These are phyloP conservation scores for Zelopaecilomyces penicillatus DNA, from an alignment of 2,329 filamentous ascomycete genomes.

Conservation along the genomic window DNA sequence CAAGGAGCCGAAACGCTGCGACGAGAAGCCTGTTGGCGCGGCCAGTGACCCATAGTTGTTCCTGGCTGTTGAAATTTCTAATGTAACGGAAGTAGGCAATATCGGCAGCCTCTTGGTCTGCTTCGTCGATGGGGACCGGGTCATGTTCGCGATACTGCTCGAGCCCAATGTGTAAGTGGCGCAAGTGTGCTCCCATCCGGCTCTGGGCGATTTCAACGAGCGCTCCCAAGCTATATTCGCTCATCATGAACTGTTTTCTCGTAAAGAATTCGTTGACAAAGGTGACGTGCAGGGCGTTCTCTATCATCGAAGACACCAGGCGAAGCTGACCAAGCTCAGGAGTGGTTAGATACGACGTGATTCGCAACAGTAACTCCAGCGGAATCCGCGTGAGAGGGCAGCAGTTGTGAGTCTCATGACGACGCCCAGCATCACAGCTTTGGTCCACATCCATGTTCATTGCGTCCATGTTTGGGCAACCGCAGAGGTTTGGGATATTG, in stretches of 20 bases:
- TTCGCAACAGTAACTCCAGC: slow-evolving; percentile 49
- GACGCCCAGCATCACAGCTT: too few species aligned
- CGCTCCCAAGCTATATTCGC: slow-evolving; percentile 45
- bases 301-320: slow-evolving; percentile 44
- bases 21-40: slow-evolving; percentile 44
- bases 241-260: slow-evolving; percentile 58
- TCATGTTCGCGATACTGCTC: slow-evolving; percentile 15
- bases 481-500: too few species aligned
- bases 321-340: slow-evolving; percentile 47
- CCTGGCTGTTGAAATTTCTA: too few species aligned
- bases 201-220: slow-evolving; percentile 45
- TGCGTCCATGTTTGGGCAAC: too few species aligned
- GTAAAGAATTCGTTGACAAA: slow-evolving; percentile 57
- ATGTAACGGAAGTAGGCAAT: too few species aligned
- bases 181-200: slow-evolving; percentile 30
- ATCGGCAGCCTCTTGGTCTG: slow-evolving; percentile 6
- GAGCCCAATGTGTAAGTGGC: slow-evolving; percentile 25
- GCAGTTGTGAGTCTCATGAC: too few species aligned
- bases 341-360: slow-evolving; percentile 46
- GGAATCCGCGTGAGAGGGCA: slow-evolving; percentile 34
- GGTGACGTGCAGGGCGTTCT: slow-evolving; percentile 42
- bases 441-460: too few species aligned
- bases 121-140: slow-evolving; percentile 7
- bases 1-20: slow-evolving; percentile 46
- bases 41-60: slow-evolving; percentile 32